These are phyloP conservation scores for Phytophthora uliginosa DNA, from an alignment of 352 stramenopile genomes.

Conservation along the genomic window DNA sequence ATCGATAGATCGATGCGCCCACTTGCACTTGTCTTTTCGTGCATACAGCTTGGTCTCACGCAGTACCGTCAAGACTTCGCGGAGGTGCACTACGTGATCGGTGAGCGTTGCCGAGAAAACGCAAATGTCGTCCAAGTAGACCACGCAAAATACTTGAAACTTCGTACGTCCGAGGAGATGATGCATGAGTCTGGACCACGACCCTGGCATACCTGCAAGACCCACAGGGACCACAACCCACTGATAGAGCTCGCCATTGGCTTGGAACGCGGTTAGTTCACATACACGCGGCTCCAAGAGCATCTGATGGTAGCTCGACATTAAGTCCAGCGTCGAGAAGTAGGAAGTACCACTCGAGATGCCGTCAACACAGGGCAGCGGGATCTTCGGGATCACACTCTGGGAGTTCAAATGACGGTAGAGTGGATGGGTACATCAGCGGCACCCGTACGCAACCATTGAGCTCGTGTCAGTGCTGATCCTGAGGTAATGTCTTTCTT, in stretches of 20 bases:
- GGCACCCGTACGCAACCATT: background rate
- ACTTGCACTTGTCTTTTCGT: background rate
- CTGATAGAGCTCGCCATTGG: conserved; percentile 41
- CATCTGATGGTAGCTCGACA: conserved; percentile 42
- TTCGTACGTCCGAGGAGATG: background rate
- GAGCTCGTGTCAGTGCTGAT: no score
- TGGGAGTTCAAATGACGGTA: background rate
- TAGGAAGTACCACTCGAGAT: conserved; percentile 5
- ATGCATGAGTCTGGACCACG: background rate
- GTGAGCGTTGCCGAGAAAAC: background rate
- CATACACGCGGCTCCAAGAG: background rate
- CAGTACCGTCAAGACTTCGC: background rate
- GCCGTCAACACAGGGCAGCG: conserved; percentile 2
- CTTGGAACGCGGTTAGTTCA: conserved; percentile 38
- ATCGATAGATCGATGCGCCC: background rate
- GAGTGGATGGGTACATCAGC: background rate
- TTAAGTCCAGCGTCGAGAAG: conserved; percentile 32
- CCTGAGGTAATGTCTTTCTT: background rate
- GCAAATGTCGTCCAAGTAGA: background rate
- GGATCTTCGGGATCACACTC: conserved; percentile 6
- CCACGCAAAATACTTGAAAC: background rate
- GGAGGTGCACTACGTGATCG: background rate
- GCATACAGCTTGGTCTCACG: background rate
- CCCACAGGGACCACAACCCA: conserved; percentile 44
- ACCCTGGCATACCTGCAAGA: background rate